A percentile compares a stretch with the other conserved stretches of the same genome.
Conservation (phyloP, 345 rosid species). For the Brassica carinata region DNA sequence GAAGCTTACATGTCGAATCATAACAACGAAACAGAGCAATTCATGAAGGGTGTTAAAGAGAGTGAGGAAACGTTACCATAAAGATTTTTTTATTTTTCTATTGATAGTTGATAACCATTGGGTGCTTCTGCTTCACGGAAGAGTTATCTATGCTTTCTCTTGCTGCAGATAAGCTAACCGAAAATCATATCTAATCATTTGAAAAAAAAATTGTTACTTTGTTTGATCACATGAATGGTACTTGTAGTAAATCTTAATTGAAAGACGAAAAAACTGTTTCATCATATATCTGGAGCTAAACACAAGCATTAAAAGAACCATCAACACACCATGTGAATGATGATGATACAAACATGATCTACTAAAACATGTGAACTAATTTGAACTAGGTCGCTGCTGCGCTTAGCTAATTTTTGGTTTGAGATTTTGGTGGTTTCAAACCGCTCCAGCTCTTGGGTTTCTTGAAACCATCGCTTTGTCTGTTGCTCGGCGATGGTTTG, state of each 20-base stretch:
- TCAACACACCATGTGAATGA: background rate
- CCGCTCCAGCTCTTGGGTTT: background rate
- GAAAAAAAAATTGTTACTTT: background rate
- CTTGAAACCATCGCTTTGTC: constrained; percentile 32
- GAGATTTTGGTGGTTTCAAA: background rate
- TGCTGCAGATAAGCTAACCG: too few relatives aligned
- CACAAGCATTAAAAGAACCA: background rate
- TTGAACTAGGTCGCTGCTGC: background rate
- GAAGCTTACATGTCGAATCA: too few relatives aligned
- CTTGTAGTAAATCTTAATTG: background rate
- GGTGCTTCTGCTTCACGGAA: too few relatives aligned
- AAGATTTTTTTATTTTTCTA: too few relatives aligned
- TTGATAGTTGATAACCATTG: too few relatives aligned
- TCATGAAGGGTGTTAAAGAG: too few relatives aligned
- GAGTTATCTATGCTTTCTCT: too few relatives aligned
- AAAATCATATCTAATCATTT: too few relatives aligned
- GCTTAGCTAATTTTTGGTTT: background rate
- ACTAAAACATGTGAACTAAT: background rate
- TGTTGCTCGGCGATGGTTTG: constrained; percentile 47
- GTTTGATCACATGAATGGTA: constrained; percentile 23
- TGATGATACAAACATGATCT: background rate
- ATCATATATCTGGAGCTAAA: background rate
- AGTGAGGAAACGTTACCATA: too few relatives aligned
- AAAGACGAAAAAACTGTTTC: background rate
- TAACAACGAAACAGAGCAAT: too few relatives aligned